Evolutionary conservation across 805 yeast species (phyloP).

Genomic region (Sugiyamaella marilandica): DNA sequence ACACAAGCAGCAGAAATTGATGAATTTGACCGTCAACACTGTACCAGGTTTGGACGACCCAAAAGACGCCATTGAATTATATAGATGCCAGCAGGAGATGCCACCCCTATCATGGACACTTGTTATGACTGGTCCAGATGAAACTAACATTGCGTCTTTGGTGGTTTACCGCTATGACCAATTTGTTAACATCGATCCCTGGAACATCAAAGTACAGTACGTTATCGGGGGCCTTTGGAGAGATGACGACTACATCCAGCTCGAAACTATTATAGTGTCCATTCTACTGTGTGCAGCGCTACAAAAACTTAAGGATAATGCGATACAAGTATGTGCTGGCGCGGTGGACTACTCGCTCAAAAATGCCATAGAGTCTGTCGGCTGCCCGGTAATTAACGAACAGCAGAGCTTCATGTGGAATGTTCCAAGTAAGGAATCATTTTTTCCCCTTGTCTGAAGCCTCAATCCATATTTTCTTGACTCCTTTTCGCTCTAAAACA

Average conservation of each 20-base stretch:
- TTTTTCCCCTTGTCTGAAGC: conserved; percentile 42
- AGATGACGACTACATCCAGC: neutral
- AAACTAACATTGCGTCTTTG: neutral
- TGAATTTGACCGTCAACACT: neutral
- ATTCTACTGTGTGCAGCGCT: neutral
- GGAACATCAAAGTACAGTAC: neutral
- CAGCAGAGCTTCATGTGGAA: neutral
- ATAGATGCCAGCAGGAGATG: neutral
- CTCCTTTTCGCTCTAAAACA: conserved; percentile 54
- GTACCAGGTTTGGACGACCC: neutral
- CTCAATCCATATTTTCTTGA: conserved; percentile 58
- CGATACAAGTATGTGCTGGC: neutral
- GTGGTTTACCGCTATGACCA: neutral
- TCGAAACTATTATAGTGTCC: neutral
- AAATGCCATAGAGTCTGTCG: neutral
- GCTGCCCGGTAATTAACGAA: neutral
- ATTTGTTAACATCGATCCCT: neutral
- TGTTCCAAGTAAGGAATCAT: conserved; percentile 23
- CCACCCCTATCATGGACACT: neutral
- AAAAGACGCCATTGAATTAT: neutral
- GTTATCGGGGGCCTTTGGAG: neutral
- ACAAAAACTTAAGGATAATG: neutral
- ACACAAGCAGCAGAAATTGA: neutral
- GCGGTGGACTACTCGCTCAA: neutral
- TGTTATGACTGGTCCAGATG: neutral